Percentiles rank a stretch among this genome's conserved stretches.
These are phyloP conservation scores for Pythium oligandrum DNA, from an alignment of 352 stramenopile genomes.

Conservation along the genomic window DNA sequence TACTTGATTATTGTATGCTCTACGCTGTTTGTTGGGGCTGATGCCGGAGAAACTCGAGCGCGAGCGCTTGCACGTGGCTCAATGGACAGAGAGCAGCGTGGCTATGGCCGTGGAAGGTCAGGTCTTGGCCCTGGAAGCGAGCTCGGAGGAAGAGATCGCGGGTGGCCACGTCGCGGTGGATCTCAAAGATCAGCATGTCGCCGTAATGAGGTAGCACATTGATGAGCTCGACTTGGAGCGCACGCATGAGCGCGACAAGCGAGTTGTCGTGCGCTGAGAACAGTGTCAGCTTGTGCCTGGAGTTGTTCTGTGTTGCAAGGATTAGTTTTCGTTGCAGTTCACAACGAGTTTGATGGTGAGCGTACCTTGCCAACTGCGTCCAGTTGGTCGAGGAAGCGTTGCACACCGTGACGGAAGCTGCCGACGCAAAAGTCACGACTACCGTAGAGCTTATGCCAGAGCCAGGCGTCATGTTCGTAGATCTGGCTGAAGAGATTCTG, in stretches of 20 bases:
- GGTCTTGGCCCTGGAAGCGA: conserved; percentile 44
- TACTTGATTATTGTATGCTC: background rate
- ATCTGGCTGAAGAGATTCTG: conserved; percentile 58
- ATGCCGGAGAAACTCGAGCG: conserved; percentile 31
- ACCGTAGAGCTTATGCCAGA: conserved; percentile 73
- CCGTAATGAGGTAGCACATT: conserved; percentile 60
- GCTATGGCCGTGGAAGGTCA: conserved; percentile 36
- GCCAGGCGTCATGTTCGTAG: conserved; percentile 60
- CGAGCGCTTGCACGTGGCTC: conserved; percentile 40
- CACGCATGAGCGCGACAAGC: conserved; percentile 61
- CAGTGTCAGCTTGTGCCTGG: conserved; percentile 50
- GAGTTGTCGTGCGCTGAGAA: conserved; percentile 83
- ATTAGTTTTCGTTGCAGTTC: conserved; percentile 8
- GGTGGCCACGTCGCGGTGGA: conserved; percentile 41
- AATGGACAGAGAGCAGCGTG: conserved; percentile 51
- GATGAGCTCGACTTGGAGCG: conserved; percentile 51
- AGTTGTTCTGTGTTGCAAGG: conserved; percentile 13
- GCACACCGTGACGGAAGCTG: conserved; percentile 55
- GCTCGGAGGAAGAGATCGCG: conserved; percentile 41
- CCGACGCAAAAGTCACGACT: conserved; percentile 57
- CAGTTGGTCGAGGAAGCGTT: conserved; percentile 50
- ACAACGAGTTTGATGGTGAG: background rate
- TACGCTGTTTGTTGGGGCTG: too few species aligned
- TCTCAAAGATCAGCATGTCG: conserved; percentile 70
- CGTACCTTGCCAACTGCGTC: conserved; percentile 32